These are phyloP conservation scores for Cryptosporidium sp. DNA, from an alignment of 169 alveolate genomes.

Conservation along the genomic window DNA sequence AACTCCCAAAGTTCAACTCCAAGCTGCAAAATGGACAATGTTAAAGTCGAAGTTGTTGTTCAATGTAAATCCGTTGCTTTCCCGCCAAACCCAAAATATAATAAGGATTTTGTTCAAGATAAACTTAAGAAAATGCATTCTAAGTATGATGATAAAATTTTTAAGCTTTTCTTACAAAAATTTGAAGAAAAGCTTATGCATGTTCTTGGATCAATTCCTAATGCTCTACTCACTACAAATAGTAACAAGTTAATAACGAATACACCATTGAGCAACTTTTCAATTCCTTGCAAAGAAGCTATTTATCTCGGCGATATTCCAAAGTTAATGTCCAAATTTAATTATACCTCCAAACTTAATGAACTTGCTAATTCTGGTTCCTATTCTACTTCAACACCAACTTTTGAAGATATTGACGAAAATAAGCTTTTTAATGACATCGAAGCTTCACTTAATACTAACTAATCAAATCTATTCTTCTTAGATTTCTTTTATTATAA, in stretches of 20 bases:
- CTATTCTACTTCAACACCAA: background rate
- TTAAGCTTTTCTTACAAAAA: background rate
- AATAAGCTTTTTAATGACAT: constrained; percentile 1
- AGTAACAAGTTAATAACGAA: background rate
- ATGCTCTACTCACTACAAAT: constrained; percentile 5
- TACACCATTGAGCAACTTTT: constrained; percentile 23
- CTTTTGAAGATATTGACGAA: constrained; percentile 25
- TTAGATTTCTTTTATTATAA: background rate
- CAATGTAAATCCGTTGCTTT: constrained; percentile 29
- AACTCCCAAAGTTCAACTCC: background rate
- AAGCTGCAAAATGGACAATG: constrained; percentile 7
- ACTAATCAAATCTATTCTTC: background rate
- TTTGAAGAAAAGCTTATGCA: constrained; percentile 7
- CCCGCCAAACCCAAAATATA: constrained; percentile 15
- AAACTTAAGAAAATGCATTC: background rate
- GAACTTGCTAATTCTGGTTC: background rate
- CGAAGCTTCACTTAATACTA: background rate
- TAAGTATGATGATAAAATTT: background rate
- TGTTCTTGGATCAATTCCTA: constrained; percentile 3
- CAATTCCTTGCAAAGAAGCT: constrained; percentile 59
- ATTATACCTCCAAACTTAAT: background rate
- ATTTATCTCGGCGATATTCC: constrained; percentile 44
- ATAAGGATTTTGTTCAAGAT: background rate
- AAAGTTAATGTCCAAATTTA: background rate
- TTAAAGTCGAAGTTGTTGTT: constrained; percentile 8